A percentile compares a stretch with the other conserved stretches of the same genome.
Evolutionary conservation across 208 protist genomes (phyloP).

Genomic region (Tritrichomonas musculus): DNA sequence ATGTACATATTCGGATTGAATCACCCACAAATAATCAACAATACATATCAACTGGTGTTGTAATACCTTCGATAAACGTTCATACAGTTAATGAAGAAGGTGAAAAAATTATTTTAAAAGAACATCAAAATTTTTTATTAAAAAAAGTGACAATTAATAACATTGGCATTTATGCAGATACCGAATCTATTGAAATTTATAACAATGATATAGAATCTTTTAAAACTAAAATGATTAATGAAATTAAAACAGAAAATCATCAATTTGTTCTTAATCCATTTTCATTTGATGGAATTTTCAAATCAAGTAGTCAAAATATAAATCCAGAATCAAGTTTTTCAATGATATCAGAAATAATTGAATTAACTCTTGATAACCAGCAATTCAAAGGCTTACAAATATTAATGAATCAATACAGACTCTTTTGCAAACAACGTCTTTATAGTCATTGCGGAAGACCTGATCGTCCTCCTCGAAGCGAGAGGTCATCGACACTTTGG

Average conservation of each 20-base stretch:
- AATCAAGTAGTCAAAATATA: too few relatives aligned
- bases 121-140: too few relatives aligned
- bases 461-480: not conserved
- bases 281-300: not conserved
- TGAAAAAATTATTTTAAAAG: not conserved
- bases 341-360: too few relatives aligned
- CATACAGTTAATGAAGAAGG: not conserved
- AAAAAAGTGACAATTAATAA: not conserved
- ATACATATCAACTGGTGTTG: not conserved
- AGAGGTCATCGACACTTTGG: not conserved
- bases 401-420: not conserved
- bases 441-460: slow-evolving; percentile 7
- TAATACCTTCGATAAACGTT: not conserved
- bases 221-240: not conserved
- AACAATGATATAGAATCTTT: not conserved
- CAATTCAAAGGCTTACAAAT: not conserved
- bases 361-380: too few relatives aligned
- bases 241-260: not conserved
- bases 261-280: not conserved
- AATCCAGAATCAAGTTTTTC: too few relatives aligned
- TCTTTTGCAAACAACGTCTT: slow-evolving; percentile 1
- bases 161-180: slow-evolving; percentile 6
- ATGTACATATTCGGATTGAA: not conserved
- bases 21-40: not conserved
- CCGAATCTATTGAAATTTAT: not conserved